Percentiles rank a stretch among this genome's conserved stretches.
Conservation (phyloP, 139 green algal genomes). For the Chlorella sp. region DNA sequence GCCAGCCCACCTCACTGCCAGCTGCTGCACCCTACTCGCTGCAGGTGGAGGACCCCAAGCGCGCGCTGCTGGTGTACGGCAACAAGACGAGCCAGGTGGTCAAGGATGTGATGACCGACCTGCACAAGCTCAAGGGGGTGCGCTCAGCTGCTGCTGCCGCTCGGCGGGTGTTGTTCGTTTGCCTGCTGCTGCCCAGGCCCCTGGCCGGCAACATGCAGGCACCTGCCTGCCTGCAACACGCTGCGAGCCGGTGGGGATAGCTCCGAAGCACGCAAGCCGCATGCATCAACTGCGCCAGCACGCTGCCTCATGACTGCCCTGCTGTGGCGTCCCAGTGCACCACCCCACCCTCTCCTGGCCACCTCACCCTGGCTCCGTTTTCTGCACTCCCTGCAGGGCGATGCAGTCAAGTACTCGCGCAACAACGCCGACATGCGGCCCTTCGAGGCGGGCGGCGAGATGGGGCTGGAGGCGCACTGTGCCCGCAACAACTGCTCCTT, state of each 20-base stretch:
- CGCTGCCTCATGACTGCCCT: background rate
- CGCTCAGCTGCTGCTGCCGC: constrained; percentile 2
- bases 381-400: constrained; percentile 47
- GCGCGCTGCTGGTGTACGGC: constrained; percentile 72
- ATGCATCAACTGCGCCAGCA: background rate
- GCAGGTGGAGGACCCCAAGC: constrained; percentile 84
- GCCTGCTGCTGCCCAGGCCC: background rate
- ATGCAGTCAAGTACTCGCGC: constrained; percentile 73
- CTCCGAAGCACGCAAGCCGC: background rate
- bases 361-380: background rate
- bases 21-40: background rate
- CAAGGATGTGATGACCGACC: constrained; percentile 73
- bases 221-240: too few species aligned
- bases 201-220: background rate
- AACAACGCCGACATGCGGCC: constrained; percentile 88
- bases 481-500: constrained; percentile 64
- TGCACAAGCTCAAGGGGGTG: constrained; percentile 85
- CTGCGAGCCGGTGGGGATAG: too few species aligned
- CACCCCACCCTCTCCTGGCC: background rate
- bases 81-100: constrained; percentile 75
- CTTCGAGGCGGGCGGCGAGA: constrained; percentile 89
- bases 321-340: background rate
- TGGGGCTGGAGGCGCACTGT: constrained; percentile 68
- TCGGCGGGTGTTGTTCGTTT: too few species aligned
- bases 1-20: background rate